Evolutionary conservation across 305 asterid genomes (phyloP), one percentile per base, ranked within the genome.

Genomic region (Vinca major): DNA sequence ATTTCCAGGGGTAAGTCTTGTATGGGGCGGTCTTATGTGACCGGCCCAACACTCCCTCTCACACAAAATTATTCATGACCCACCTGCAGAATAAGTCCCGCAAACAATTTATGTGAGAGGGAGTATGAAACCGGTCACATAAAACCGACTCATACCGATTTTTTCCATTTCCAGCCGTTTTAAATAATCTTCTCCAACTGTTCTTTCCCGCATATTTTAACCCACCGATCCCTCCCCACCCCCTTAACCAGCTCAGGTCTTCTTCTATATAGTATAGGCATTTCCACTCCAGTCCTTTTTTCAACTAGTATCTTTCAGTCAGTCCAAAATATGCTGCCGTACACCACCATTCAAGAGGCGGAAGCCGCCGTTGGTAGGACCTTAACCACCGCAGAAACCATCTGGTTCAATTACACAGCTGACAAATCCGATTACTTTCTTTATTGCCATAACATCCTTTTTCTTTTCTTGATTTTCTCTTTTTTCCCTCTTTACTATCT

Each of bases 361-460:
- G 96, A 90, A 56, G 8, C 86, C 71, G 85, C 90, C 78, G 12
- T 92, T 14, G 94, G 90, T 69, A 78, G 98, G 77, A 63, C 87
- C 61, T 96, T 92, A 44, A 79, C 92, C 57, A 54, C 79, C 63
- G 85, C 86, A 55, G 98, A 92, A 66, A 81, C 96, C 26, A 47
- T 88, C 3, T 92, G 98, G 98, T 78, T 88, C 68, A 86, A 86
- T 36, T 92, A 90, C 83, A 77, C 97, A 45, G 95, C 95, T 70
- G 67, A 77, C 75, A 90, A 87, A 80, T 90, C 97, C 3, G 96
- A 92, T 63, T 92, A 90, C 92, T 67, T 81, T 72, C 94, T 90
- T 62, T 90, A 82, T 78, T 88, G 96, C 81, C 98, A 88, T 73
- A 90, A 84, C 85, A 84, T 92, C 85, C 67, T 90, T 54, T 88